phyloP scores from a whole-genome alignment of 2,329 filamentous ascomycete species.

The Davidsoniella eucalypti region DNA sequence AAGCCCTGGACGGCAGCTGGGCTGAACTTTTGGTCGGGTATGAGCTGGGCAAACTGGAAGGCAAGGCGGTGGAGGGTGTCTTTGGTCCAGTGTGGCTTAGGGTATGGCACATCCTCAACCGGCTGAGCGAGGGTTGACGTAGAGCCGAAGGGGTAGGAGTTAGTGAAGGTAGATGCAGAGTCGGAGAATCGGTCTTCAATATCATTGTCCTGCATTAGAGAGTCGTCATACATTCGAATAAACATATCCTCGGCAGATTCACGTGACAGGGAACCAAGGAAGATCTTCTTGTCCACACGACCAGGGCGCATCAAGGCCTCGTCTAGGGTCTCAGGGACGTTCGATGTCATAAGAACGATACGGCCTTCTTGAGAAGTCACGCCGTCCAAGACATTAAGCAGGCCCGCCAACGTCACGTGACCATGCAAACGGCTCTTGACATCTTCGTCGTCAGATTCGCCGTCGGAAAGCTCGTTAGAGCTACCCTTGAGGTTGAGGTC shows the following conservation, averaged over 20 bases:
- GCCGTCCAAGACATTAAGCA: slow-evolving; percentile 73
- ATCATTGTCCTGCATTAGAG: neutral
- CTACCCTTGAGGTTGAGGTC: neutral
- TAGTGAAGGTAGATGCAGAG: neutral
- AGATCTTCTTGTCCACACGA: slow-evolving; percentile 53
- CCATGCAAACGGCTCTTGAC: slow-evolving; percentile 12
- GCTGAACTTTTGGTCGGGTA: slow-evolving; percentile 36
- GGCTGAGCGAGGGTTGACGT: neutral
- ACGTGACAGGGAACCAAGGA: slow-evolving; percentile 41
- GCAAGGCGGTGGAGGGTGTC: slow-evolving; percentile 4
- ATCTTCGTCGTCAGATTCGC: slow-evolving; percentile 17
- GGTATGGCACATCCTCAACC: neutral
- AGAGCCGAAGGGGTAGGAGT: neutral
- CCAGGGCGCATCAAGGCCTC: slow-evolving; percentile 58
- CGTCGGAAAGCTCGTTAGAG: neutral
- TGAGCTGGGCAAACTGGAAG: slow-evolving; percentile 30
- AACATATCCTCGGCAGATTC: slow-evolving; percentile 41
- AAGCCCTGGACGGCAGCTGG: slow-evolving; percentile 52
- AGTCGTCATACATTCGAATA: slow-evolving; percentile 36
- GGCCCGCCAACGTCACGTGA: slow-evolving; percentile 46
- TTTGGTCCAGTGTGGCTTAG: neutral
- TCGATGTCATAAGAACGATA: slow-evolving; percentile 70
- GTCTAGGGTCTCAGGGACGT: slow-evolving; percentile 56
- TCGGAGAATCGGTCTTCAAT: slow-evolving; percentile 8
- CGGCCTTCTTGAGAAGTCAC: slow-evolving; percentile 65